These are phyloP conservation scores for Cardamine resedifolia DNA, from an alignment of 345 rosid genomes.

Conservation along the genomic window DNA sequence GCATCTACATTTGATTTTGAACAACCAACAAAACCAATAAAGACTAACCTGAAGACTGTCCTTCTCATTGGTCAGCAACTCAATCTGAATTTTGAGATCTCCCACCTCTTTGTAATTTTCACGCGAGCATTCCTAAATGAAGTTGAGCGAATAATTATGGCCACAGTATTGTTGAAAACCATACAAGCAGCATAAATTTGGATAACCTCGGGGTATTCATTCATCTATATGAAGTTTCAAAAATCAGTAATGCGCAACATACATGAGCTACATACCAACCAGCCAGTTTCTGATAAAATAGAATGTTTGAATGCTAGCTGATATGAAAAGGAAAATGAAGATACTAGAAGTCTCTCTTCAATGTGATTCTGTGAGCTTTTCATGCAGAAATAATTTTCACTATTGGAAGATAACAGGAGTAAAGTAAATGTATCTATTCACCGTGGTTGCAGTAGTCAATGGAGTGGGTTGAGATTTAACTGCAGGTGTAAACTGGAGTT, in stretches of 20 bases:
- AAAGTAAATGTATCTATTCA: constrained; percentile 44
- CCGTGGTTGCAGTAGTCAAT: constrained; percentile 48
- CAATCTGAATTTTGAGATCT: constrained; percentile 60
- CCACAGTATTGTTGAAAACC: background rate
- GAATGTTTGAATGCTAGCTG: background rate
- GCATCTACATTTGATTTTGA: constrained; percentile 1
- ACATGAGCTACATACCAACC: constrained; percentile 12
- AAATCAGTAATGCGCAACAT: background rate
- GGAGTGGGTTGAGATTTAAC: constrained; percentile 67
- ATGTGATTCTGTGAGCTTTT: constrained; percentile 4
- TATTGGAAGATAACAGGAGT: constrained; percentile 8
- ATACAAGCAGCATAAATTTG: background rate
- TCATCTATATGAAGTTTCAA: constrained; percentile 14
- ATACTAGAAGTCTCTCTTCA: constrained; percentile 12
- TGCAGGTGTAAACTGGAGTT: constrained; percentile 71
- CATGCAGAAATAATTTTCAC: background rate
- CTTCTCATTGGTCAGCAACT: constrained; percentile 57
- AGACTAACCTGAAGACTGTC: constrained; percentile 64
- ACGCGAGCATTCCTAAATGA: constrained; percentile 22
- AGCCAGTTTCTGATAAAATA: background rate
- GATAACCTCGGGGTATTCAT: background rate
- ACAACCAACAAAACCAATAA: constrained; percentile 3
- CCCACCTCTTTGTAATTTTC: constrained; percentile 46
- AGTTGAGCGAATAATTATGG: background rate
- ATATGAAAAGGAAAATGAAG: constrained; percentile 8